Conservation (phyloP, 1,284 basidiomycete genomes). For the Fomes fomentarius region DNA sequence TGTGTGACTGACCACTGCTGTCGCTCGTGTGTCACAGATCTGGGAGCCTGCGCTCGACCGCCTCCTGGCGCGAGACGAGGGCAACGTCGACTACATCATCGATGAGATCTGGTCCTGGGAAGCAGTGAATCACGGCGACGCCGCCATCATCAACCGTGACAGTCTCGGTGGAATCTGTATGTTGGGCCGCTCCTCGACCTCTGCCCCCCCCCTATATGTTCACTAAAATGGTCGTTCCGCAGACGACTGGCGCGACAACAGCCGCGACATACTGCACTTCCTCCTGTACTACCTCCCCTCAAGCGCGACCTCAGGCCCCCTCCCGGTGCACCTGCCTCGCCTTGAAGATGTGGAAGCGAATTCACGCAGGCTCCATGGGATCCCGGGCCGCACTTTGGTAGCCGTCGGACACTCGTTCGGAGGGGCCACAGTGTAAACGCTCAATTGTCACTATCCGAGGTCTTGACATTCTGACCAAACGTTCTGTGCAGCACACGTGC, state of each 20-base stretch:
- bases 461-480: slow-evolving; percentile 4
- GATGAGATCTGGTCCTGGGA: slow-evolving; percentile 64
- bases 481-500: slow-evolving; percentile 52
- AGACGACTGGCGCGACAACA: slow-evolving; percentile 55
- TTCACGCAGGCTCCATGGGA: slow-evolving; percentile 46
- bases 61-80: slow-evolving; percentile 26
- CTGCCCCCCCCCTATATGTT: neutral
- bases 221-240: neutral
- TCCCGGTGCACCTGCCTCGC: slow-evolving; percentile 56
- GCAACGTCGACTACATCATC: slow-evolving; percentile 30
- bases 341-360: slow-evolving; percentile 45
- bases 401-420: slow-evolving; percentile 85
- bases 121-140: slow-evolving; percentile 57
- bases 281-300: slow-evolving; percentile 44
- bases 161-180: slow-evolving; percentile 49
- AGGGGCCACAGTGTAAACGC: slow-evolving; percentile 66
- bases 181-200: no score
- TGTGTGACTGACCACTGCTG: no score
- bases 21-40: slow-evolving; percentile 48
- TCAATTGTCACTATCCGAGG: neutral
- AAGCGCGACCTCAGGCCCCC: slow-evolving; percentile 23
- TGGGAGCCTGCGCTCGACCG: slow-evolving; percentile 36
- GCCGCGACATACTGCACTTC: slow-evolving; percentile 54
- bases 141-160: slow-evolving; percentile 50
- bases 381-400: slow-evolving; percentile 53